Evolutionary conservation across 495 filamentous ascomycete species (phyloP), one percentile per base, ranked within the genome.

Genomic region (Sphaerosporella brunnea): DNA sequence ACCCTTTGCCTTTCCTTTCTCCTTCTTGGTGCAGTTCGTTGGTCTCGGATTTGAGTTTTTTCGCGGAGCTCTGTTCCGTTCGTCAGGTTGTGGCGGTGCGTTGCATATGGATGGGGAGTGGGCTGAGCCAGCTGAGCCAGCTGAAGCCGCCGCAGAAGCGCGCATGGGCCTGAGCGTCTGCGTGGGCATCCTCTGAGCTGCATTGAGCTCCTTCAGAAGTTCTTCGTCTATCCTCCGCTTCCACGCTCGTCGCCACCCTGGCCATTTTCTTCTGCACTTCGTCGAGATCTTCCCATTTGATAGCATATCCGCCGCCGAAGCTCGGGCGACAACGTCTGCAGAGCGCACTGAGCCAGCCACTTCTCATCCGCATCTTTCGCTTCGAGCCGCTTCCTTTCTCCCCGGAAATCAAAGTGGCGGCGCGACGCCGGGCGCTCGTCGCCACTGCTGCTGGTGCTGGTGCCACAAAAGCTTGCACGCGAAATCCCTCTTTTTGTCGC

Each of bases 221-320:
- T 96, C 92, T 59, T 96, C 87, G 53, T 96, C 90, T 42, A 90
- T 77, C 43, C 76, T 79, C 39, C 84, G 74, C 60, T 87, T 86
- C 80, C 80, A 86, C 1, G 82, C 82, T 49, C 83, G 79, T 32
- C 85, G 35, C 86, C 84, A 48, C 75, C 78, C 44, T 78, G 76
- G 2, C 77, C 44, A 92, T 77, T 68, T 92, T 90, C 69, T 90
- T 94, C 19, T 79, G 78, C 26, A 94, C 71, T 52, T 96, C 90
- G 46, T 96, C 90, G n/a, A 82, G 70, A 53, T 92, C 82, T 60
- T 96, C 90, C 76, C 84, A 99, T 50, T 90, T 83, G 47, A 99
- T 85, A 8, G 79, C 86, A 58, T 96, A 96, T 48, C 87, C n/a
- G 80, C 25, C 90, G 74, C 90, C 90, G 96, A 24, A 96, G 66